phyloP scores from a whole-genome alignment of 768 basidiomycete genomes.

The Psilocybe sp. region DNA sequence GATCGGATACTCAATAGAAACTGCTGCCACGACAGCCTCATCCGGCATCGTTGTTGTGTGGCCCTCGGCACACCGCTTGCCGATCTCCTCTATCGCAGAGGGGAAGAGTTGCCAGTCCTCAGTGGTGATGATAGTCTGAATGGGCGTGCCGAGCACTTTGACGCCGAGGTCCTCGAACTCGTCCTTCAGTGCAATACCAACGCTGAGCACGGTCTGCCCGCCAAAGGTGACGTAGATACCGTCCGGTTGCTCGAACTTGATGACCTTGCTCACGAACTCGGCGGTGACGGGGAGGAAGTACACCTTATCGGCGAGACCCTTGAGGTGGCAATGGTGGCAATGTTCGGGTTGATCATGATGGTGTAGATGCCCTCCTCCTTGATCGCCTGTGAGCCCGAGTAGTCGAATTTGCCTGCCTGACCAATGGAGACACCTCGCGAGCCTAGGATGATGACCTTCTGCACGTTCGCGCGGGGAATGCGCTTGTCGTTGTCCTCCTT shows the following conservation, averaged over 20 bases:
- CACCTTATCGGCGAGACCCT: conserved; percentile 97
- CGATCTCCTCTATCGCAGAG: conserved; percentile 91
- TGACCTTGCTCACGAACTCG: conserved; percentile 96
- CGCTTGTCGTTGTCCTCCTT: conserved; percentile 80
- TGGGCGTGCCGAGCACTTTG: conserved; percentile 93
- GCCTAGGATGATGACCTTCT: conserved; percentile 94
- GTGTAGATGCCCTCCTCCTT: too few relatives aligned
- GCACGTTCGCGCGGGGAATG: conserved; percentile 71
- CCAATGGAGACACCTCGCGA: conserved; percentile 98
- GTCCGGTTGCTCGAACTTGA: conserved; percentile 98
- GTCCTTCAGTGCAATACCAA: too few relatives aligned
- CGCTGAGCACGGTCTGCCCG: too few relatives aligned
- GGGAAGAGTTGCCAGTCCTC: conserved; percentile 96
- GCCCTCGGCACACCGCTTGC: conserved; percentile 92
- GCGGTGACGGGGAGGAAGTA: conserved; percentile 99
- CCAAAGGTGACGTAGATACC: too few relatives aligned
- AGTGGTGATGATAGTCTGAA: conserved; percentile 95
- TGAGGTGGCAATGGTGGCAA: conserved; percentile 97
- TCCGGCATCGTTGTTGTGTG: conserved; percentile 84
- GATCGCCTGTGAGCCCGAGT: conserved; percentile 98
- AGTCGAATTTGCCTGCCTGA: conserved; percentile 99
- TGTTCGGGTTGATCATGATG: conserved; percentile 98
- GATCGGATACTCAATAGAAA: conserved; percentile 86
- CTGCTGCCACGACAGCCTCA: conserved; percentile 82
- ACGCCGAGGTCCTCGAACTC: too few relatives aligned